Percentiles rank a stretch among this genome's conserved stretches.
phyloP scores from a whole-genome alignment of 352 stramenopile genomes.

The Globisporangium yorkense region DNA sequence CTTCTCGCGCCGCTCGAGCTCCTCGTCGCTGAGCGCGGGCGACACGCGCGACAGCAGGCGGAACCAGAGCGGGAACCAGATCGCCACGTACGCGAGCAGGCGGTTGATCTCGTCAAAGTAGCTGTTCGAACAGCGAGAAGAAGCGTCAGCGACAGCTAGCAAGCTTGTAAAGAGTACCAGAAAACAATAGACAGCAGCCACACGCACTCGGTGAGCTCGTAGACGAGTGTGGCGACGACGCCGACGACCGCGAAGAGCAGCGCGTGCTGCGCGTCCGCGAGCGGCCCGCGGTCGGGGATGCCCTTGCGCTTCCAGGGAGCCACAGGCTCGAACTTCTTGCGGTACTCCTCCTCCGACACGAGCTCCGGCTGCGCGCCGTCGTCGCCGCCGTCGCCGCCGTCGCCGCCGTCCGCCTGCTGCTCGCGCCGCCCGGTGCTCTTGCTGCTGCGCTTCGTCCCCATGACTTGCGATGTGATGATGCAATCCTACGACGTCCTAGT shows the following conservation, averaged over 20 bases:
- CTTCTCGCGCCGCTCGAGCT: constrained; percentile 41
- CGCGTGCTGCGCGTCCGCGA: constrained; percentile 54
- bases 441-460: no score
- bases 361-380: constrained; percentile 22
- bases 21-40: constrained; percentile 51
- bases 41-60: constrained; percentile 62
- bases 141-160: background rate
- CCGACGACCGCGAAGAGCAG: constrained; percentile 66
- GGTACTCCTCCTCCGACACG: constrained; percentile 44
- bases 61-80: constrained; percentile 82
- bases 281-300: constrained; percentile 75
- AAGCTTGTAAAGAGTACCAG: no score
- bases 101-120: constrained; percentile 71
- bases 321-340: constrained; percentile 67
- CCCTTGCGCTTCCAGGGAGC: constrained; percentile 74
- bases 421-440: no score
- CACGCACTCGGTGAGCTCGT: constrained; percentile 59
- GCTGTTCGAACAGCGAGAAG: constrained; percentile 12
- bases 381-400: constrained; percentile 5
- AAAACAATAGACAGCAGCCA: background rate
- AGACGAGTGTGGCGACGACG: constrained; percentile 55
- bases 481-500: no score
- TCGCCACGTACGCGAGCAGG: constrained; percentile 68
- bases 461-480: no score
- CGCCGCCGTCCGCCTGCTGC: no score